Conservation (phyloP, 2,329 filamentous ascomycete genomes). For the Paecilomyces niveus region DNA sequence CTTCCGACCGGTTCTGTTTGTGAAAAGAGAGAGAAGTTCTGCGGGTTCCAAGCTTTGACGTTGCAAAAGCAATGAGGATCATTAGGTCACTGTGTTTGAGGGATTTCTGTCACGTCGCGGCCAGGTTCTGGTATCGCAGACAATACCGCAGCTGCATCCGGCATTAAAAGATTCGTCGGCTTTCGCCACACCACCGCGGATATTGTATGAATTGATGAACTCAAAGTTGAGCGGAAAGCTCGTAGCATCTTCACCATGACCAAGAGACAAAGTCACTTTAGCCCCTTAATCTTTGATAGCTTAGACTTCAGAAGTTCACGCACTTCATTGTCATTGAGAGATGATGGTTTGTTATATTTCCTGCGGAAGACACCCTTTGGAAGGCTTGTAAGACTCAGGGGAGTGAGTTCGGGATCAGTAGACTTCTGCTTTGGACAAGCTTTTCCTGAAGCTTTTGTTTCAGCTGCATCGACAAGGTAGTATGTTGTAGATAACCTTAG, state of each 20-base stretch:
- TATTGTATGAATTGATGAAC: slow-evolving; percentile 31
- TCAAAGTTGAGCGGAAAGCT: slow-evolving; percentile 27
- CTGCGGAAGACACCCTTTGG: background rate
- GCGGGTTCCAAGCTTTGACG: too few species aligned
- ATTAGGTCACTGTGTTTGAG: background rate
- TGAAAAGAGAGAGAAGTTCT: too few species aligned
- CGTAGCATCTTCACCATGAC: slow-evolving; percentile 12
- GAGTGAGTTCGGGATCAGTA: slow-evolving; percentile 7
- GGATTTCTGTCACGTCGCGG: background rate
- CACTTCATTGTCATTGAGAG: slow-evolving; percentile 2
- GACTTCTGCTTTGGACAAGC: slow-evolving; percentile 11
- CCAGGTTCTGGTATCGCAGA: slow-evolving; percentile 21
- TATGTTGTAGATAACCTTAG: slow-evolving; percentile 13
- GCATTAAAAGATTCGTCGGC: slow-evolving; percentile 22
- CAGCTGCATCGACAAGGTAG: slow-evolving; percentile 16
- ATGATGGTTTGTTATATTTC: background rate
- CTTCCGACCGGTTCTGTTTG: too few species aligned
- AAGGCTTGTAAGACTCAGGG: slow-evolving; percentile 1
- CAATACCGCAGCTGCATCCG: slow-evolving; percentile 23
- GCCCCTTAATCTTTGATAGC: slow-evolving; percentile 19
- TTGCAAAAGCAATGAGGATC: background rate
- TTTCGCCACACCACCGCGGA: slow-evolving; percentile 22
- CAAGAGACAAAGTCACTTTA: slow-evolving; percentile 14
- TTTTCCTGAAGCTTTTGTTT: slow-evolving; percentile 11
- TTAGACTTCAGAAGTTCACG: slow-evolving; percentile 15